phyloP scores from a whole-genome alignment of 2,329 filamentous ascomycete genomes.

The Dactylellina leptospora region DNA sequence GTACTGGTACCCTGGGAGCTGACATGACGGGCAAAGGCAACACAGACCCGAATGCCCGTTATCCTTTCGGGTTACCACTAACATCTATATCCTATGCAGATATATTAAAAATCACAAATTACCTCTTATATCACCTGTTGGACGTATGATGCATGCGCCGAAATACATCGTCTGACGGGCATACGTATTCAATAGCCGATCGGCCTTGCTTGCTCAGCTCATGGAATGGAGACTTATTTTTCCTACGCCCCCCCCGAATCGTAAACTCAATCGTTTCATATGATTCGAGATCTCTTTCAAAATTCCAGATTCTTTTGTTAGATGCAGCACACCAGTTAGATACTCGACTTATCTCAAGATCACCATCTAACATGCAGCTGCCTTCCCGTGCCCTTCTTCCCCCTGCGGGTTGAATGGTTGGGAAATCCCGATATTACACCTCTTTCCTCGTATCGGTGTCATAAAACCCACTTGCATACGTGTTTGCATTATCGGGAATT shows the following conservation, averaged over 20 bases:
- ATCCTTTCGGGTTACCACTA: constrained; percentile 7
- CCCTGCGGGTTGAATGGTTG: constrained; percentile 16
- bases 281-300: background rate
- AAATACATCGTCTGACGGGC: constrained; percentile 34
- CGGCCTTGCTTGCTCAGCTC: constrained; percentile 12
- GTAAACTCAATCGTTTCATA: background rate
- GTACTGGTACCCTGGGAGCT: constrained; percentile 33
- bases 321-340: background rate
- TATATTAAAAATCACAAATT: constrained; percentile 37
- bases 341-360: constrained; percentile 16
- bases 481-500: constrained; percentile 3
- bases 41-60: constrained; percentile 23
- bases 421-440: background rate
- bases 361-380: constrained; percentile 32
- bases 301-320: constrained; percentile 5
- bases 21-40: constrained; percentile 26
- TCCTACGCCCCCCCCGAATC: background rate
- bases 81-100: constrained; percentile 13
- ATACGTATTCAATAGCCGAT: constrained; percentile 32
- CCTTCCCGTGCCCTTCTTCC: constrained; percentile 13
- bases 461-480: constrained; percentile 41
- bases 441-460: constrained; percentile 14
- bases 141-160: constrained; percentile 25
- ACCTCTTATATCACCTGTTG: constrained; percentile 39
- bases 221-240: constrained; percentile 22